Evolutionary conservation across 768 basidiomycete genomes (phyloP), one percentile per base, ranked within the genome.

Genomic region (Harrya chromipes): DNA sequence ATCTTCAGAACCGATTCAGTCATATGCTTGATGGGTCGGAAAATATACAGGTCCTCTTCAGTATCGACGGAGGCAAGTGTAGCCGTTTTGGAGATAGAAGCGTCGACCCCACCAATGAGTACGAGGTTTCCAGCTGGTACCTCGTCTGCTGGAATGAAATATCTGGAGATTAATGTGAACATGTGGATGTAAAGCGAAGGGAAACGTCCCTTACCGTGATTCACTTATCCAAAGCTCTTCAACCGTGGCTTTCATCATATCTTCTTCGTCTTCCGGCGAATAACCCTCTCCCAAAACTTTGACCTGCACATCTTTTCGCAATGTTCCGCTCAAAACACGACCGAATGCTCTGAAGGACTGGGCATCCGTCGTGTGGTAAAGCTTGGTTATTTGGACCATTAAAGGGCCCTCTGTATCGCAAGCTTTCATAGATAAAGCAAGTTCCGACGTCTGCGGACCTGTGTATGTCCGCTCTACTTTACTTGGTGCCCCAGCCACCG

Each of bases 271-370:
- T 61, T 97, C 95, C n/a, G 91, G 90, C 13, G 94, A 95, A 68
- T 94, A 99, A 0, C 93, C 93, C 66, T 98, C 97, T 49, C 97
- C 97, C 7, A 99, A 75, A n/a, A 98, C 94, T 72, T 97, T 97
- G 55, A 99, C 77, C 29, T 84, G 75, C 77, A 82, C 78, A 12
- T 93, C 93, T 58, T 87, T 87, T 59, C 78, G 75, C 20, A 97
- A 70, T 0, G 94, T 97, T 17, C 97, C 97, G 58, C 91, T 93
- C 67, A 97, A 76, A 16, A 99, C 84, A 53, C 97, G 83, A 33
- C 95, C 97, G 62, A 94, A 97, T 7, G 97, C 92, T 46, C 97
- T 78, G 80, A 99, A 99, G 29, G 90, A 91, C 61, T 91, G 91
- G 7, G 97, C 97, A 60, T 99, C 97, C 6, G 91, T 89, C 3